Base-by-base conservation (phyloP, 306 rosid genomes). In the Trichosanthes cucumerina region DNA sequence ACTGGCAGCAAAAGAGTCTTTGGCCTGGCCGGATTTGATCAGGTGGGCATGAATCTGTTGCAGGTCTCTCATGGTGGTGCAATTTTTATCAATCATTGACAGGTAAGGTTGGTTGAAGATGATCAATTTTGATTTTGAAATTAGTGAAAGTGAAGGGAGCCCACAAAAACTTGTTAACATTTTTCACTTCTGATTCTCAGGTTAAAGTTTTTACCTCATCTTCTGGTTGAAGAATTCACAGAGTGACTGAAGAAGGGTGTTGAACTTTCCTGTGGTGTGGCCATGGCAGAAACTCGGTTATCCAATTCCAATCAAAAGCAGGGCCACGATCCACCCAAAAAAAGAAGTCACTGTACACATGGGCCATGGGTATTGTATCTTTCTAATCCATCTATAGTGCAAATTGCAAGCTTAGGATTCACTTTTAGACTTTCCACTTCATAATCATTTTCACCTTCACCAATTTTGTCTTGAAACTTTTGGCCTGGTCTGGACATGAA, bases 21-120 rank as follows among this genome's bases (percentile, higher is more conserved):
- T 84, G 81, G 83, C 75, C 21, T 88, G 85, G 79, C 95, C 95
- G 26, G 93, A 86, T 92, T 92, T 92, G 87, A 90, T 87, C 63
- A 88, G 79, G 60, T 83, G 94, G 50, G 92, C 83, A 72, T 90
- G 91, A 15, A 92, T 50, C 82, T 83, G 79, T 47, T 80, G 81
- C 70, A 94, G 89, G 87, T 94, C 90, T 80, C 81, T 92, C 95
- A 92, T 90, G 91, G 87, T 85, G 84, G 86, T n/a, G 81, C 96
- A 90, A 57, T 82, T 87, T 0, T 78, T 88, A 68, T 90, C 95
- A 18, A 90, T 89, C 89, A 94, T 79, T 82, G 86, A 82, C 36
- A 90, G 92, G 88, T 81, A 86, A 78, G 92, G 88, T 28, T 86
- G 88, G 79, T 84, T 82, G 60, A 87, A 86, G 86, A 90, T 86